Conservation (phyloP, 257 asterid species). For the Salvia rosmarinus region DNA sequence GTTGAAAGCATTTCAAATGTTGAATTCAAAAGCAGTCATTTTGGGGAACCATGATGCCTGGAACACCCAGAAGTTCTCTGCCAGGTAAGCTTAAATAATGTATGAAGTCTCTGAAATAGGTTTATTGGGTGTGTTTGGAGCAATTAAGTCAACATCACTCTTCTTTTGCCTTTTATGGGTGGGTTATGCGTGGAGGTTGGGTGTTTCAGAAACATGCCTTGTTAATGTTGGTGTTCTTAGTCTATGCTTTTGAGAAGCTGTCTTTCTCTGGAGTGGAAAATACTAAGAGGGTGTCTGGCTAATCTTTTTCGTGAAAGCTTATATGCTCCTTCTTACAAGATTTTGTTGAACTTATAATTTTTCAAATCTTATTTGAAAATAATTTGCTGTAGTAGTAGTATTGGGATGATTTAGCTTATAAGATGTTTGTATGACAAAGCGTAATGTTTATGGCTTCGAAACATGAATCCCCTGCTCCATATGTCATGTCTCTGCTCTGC, state of each 20-base stretch:
- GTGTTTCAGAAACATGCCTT: not conserved
- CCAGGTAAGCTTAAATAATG: constrained; percentile 43
- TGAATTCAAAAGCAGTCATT: constrained; percentile 73
- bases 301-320: not conserved
- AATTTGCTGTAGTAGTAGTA: not conserved
- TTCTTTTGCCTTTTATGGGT: not conserved
- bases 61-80: constrained; percentile 72
- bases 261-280: not conserved
- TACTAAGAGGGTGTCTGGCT: not conserved
- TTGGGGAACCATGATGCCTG: constrained; percentile 98
- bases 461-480: constrained; percentile 32
- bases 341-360: not conserved
- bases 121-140: not conserved
- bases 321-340: not conserved
- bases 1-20: constrained; percentile 73
- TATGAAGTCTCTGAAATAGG: not conserved
- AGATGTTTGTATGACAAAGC: constrained; percentile 7
- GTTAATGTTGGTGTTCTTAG: not conserved
- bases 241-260: constrained; percentile 8
- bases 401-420: constrained; percentile 1
- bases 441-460: not conserved
- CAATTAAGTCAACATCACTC: not conserved
- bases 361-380: not conserved
- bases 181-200: not conserved
- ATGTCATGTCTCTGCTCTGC: constrained; percentile 1